A percentile compares a stretch with the other conserved stretches of the same genome.
Evolutionary conservation across 2,329 filamentous ascomycete species (phyloP).

Genomic region (Talaromyces sp.): DNA sequence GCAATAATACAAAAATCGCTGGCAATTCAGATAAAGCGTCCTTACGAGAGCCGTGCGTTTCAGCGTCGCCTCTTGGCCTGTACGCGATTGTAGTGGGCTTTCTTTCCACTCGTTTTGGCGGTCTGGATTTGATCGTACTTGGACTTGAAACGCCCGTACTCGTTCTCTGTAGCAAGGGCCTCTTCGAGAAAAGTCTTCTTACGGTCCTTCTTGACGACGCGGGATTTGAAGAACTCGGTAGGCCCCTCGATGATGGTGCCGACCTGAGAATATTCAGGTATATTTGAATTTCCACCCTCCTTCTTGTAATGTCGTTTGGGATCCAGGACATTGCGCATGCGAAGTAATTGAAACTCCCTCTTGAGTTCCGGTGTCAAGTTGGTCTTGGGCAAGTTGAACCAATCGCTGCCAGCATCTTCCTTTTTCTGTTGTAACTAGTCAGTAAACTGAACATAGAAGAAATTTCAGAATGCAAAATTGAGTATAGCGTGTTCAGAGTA

Average conservation of each 20-base stretch:
- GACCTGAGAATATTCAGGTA: constrained; percentile 81
- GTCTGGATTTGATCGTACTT: constrained; percentile 84
- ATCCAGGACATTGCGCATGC: constrained; percentile 83
- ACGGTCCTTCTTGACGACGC: constrained; percentile 79
- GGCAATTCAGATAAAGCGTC: neutral
- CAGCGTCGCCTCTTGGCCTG: constrained; percentile 49
- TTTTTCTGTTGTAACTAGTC: constrained; percentile 38
- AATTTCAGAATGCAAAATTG: neutral
- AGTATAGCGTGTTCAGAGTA: constrained; percentile 53
- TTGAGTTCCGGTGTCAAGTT: constrained; percentile 78
- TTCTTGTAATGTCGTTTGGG: constrained; percentile 91
- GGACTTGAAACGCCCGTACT: constrained; percentile 68
- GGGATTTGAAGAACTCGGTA: constrained; percentile 76
- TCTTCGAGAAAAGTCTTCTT: constrained; percentile 85
- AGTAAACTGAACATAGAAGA: constrained; percentile 26
- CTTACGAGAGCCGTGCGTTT: constrained; percentile 3
- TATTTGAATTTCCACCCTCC: constrained; percentile 60
- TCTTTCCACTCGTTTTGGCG: constrained; percentile 80
- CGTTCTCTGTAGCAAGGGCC: constrained; percentile 62
- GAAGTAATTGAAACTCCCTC: constrained; percentile 80
- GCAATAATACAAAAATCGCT: neutral
- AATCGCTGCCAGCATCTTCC: constrained; percentile 68
- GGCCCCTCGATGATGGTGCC: constrained; percentile 84
- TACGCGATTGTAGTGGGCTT: constrained; percentile 78
- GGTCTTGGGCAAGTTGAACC: constrained; percentile 85